Percentiles rank a stretch among this genome's conserved stretches.
phyloP scores from a whole-genome alignment of 148 eudicot species.

The Spergularia bocconei region DNA sequence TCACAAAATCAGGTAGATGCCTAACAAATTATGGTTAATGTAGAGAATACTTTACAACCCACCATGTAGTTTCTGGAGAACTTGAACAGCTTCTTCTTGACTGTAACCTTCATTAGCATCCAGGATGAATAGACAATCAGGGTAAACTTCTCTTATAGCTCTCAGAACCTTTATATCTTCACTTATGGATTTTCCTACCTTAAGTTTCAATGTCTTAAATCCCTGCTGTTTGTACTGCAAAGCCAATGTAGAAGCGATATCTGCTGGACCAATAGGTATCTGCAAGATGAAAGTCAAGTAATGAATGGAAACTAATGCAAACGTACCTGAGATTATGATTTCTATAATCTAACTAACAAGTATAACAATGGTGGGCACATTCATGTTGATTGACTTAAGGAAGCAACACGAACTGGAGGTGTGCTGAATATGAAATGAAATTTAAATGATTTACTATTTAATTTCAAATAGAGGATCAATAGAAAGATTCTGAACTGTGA shows the following conservation, averaged over 20 bases:
- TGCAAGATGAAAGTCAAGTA: conserved; percentile 26
- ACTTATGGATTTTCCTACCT: conserved; percentile 76
- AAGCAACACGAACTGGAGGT: not conserved
- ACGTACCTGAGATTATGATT: not conserved
- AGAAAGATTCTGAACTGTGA: conserved; percentile 53
- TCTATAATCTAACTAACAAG: not conserved
- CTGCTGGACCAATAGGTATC: conserved; percentile 77
- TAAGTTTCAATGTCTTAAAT: conserved; percentile 73
- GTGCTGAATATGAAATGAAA: not conserved
- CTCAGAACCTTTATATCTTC: conserved; percentile 69
- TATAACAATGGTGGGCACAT: not conserved
- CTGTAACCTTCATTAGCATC: conserved; percentile 94
- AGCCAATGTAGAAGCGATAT: conserved; percentile 71
- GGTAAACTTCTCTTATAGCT: conserved; percentile 58
- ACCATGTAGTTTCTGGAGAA: conserved; percentile 72
- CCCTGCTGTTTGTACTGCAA: conserved; percentile 57
- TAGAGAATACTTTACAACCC: conserved; percentile 1
- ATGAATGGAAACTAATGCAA: not conserved
- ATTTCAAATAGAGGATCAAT: too few relatives aligned
- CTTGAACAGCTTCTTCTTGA: conserved; percentile 67
- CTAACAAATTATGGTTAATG: not conserved
- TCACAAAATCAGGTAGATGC: not conserved
- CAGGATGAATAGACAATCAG: conserved; percentile 66
- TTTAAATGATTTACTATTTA: too few relatives aligned
- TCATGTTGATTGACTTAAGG: not conserved